Evolutionary conservation across 1,139 yeast species (phyloP).

Genomic region (Hansenula lynferdii): DNA sequence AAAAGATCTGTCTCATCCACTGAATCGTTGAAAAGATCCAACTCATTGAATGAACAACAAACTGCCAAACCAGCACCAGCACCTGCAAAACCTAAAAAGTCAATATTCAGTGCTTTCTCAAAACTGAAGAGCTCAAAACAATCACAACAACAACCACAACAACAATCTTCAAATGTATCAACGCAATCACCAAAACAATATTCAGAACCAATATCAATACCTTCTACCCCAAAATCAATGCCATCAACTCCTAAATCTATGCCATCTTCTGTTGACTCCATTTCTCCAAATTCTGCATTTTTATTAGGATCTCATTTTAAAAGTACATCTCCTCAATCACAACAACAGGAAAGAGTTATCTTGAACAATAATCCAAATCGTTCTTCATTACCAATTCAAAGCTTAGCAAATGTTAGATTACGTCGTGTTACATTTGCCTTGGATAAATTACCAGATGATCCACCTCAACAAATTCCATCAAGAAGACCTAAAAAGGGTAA

Average conservation of each 20-base stretch:
- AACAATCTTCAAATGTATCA: background rate
- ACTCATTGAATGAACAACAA: constrained; percentile 8
- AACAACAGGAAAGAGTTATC: constrained; percentile 28
- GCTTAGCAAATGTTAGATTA: constrained; percentile 34
- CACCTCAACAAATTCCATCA: constrained; percentile 95
- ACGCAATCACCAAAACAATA: background rate
- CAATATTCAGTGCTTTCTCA: constrained; percentile 49
- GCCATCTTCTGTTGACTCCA: constrained; percentile 19
- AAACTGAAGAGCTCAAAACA: constrained; percentile 23
- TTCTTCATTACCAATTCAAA: constrained; percentile 34
- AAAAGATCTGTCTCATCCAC: constrained; percentile 7
- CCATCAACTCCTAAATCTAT: constrained; percentile 4
- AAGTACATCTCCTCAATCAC: background rate
- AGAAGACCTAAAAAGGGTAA: constrained; percentile 79
- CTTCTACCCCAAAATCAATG: constrained; percentile 4
- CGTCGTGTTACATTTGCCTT: constrained; percentile 74
- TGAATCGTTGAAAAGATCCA: constrained; percentile 11
- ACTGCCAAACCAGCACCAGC: background rate
- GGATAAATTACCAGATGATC: constrained; percentile 66
- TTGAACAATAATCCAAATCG: constrained; percentile 44
- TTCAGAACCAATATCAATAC: constrained; percentile 14
- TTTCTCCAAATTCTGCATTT: constrained; percentile 15
- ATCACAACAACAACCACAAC: background rate
- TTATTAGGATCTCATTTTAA: background rate
- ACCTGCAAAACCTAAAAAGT: constrained; percentile 28